Percentiles rank a stretch among this genome's conserved stretches.
Evolutionary conservation across 1,284 basidiomycete genomes (phyloP).

Genomic region (Malassezia slooffiae): DNA sequence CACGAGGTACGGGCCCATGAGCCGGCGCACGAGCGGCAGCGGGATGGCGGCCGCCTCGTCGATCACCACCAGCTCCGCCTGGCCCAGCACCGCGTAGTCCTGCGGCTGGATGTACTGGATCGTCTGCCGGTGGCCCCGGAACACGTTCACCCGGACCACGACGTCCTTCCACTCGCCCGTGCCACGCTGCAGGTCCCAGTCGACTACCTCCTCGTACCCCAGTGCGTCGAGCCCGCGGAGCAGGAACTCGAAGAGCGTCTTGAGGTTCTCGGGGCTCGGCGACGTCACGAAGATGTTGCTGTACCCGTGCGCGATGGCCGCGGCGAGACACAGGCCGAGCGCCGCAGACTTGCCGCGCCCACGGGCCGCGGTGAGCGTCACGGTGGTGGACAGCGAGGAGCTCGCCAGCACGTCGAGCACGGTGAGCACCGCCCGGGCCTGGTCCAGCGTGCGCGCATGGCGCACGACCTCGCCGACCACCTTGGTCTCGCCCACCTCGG

Average conservation of each 20-base stretch:
- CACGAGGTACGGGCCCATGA: conserved; percentile 93
- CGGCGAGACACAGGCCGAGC: conserved; percentile 81
- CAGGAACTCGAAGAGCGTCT: conserved; percentile 94
- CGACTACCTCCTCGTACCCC: conserved; percentile 93
- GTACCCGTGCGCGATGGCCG: conserved; percentile 86
- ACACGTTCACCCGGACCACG: conserved; percentile 89
- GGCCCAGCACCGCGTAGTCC: conserved; percentile 91
- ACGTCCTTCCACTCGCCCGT: conserved; percentile 95
- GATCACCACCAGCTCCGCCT: conserved; percentile 94
- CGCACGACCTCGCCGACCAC: conserved; percentile 80
- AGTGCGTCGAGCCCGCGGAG: conserved; percentile 92
- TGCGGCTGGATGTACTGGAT: conserved; percentile 79
- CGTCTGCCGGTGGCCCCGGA: conserved; percentile 51
- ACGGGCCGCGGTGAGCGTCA: conserved; percentile 83
- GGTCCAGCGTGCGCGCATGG: conserved; percentile 84
- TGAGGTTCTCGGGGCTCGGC: conserved; percentile 93
- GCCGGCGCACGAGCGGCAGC: conserved; percentile 80
- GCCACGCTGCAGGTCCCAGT: conserved; percentile 89
- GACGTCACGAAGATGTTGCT: conserved; percentile 97
- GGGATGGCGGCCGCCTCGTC: conserved; percentile 98
- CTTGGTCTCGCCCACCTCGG: conserved; percentile 69
- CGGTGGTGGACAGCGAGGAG: conserved; percentile 70
- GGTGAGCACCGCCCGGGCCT: conserved; percentile 49
- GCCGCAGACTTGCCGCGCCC: conserved; percentile 96
- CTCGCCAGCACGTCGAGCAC: conserved; percentile 42